Base-by-base conservation (phyloP, 1,139 yeast species). In the Debaryomycetaceae sp. region DNA sequence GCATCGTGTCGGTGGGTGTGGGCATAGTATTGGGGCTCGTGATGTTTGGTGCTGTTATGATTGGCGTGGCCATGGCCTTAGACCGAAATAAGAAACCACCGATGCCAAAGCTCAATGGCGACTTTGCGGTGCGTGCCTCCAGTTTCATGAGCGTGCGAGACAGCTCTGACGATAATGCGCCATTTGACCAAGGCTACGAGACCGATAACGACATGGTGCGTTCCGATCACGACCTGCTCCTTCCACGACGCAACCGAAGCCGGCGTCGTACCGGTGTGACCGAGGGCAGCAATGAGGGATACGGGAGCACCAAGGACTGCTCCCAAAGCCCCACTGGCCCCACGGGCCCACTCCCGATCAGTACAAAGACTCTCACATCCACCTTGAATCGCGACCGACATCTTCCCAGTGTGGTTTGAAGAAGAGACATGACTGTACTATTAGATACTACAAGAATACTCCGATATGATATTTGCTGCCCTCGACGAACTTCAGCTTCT, bases 1-100 rank as follows among this genome's bases (percentile, higher is more conserved):
- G 89, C 3, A 66, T 77, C 35, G 65, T 79, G 8, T 82, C 89
- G 18, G 60, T 82, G 25, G 79, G 81, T 1, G 53, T 81, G 16
- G 93, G 91, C 4, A 58, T 81, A 4, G 56, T 81, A 1, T 46
- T 79, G 9, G 89, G 91, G 0, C 58, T 77, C 25, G 45, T 75
- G 3, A 36, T 61, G 7, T 60, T 63, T 42, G 66, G 65, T 2
- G 45, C 49, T 2, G 46, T 63, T 1, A 45, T 61, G 44, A 39
- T 58, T 18, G 47, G 53, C 1, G 45, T 60, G 2, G 43, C 61
- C 16, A 41, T 52, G 26, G 58, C 56, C 34, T 45, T 61, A 6
- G 58, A 63, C 12, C 47, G 46, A 11, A 39, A 38, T 14, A 43
- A 32, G 20, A 43, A 36, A 29, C 36, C 34, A 22, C 25, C 27